These are phyloP conservation scores for Cytospora chrysosperma DNA, from an alignment of 2,329 filamentous ascomycete genomes.

Conservation along the genomic window DNA sequence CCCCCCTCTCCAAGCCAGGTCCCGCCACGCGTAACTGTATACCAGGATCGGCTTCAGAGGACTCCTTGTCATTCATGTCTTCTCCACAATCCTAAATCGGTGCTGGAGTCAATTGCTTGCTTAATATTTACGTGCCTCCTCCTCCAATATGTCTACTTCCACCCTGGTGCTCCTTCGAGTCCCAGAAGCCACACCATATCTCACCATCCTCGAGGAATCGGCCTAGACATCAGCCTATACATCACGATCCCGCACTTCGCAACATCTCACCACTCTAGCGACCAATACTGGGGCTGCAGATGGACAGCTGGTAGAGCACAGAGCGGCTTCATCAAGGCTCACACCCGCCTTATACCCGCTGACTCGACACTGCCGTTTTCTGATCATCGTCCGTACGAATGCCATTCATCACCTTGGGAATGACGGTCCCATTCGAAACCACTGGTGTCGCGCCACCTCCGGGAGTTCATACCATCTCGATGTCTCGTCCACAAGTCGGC, in stretches of 20 bases:
- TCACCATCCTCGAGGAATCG: neutral
- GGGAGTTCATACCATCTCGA: slow-evolving; percentile 49
- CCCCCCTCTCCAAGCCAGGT: slow-evolving; percentile 9
- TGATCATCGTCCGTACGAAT: slow-evolving; percentile 15
- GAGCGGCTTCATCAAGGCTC: neutral
- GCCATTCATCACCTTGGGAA: slow-evolving; percentile 29
- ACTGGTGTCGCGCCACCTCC: slow-evolving; percentile 42
- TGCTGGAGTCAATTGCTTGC: slow-evolving; percentile 21
- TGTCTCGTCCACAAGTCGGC: slow-evolving; percentile 75
- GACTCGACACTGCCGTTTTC: slow-evolving; percentile 5
- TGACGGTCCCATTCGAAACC: slow-evolving; percentile 43
- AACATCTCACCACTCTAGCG: neutral
- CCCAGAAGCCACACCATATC: neutral
- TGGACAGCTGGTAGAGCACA: slow-evolving; percentile 13
- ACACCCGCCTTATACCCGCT: neutral
- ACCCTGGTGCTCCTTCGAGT: slow-evolving; percentile 11
- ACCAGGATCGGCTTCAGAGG: slow-evolving; percentile 23
- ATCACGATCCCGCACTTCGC: neutral
- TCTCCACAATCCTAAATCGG: slow-evolving; percentile 24
- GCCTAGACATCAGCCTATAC: neutral
- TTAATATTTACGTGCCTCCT: slow-evolving; percentile 23
- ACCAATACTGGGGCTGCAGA: slow-evolving; percentile 4
- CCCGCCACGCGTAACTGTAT: slow-evolving; percentile 13
- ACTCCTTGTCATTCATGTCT: slow-evolving; percentile 23
- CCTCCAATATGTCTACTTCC: slow-evolving; percentile 4